These are phyloP conservation scores for Daldinia concentrica DNA, from an alignment of 495 filamentous ascomycete genomes.

Conservation along the genomic window DNA sequence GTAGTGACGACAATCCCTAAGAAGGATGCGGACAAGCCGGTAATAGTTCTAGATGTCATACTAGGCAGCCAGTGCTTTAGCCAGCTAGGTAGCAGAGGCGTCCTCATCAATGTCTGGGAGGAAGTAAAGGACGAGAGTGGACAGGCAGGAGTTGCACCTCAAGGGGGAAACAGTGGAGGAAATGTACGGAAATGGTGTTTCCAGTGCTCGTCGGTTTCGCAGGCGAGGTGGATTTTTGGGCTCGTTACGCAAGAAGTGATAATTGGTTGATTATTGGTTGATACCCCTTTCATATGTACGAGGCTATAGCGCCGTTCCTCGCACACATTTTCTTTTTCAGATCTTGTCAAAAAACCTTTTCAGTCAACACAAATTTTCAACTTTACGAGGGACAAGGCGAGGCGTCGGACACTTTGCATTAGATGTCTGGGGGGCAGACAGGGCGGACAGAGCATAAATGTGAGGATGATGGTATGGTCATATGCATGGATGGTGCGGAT, in stretches of 20 bases:
- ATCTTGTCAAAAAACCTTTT: neutral
- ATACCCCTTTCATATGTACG: conserved; percentile 32
- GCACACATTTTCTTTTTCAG: conserved; percentile 6
- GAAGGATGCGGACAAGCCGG: conserved; percentile 70
- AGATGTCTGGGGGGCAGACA: conserved; percentile 33
- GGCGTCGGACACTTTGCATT: conserved; percentile 40
- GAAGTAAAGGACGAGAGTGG: conserved; percentile 76
- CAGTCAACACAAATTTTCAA: conserved; percentile 9
- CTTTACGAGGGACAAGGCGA: conserved; percentile 23
- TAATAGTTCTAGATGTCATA: conserved; percentile 81
- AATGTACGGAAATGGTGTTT: conserved; percentile 84
- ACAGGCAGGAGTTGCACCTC: conserved; percentile 69
- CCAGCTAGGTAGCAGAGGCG: conserved; percentile 80
- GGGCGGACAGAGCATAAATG: conserved; percentile 33
- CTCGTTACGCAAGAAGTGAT: conserved; percentile 57
- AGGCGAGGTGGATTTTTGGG: conserved; percentile 58
- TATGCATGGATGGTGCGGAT: conserved; percentile 14
- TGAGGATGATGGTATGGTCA: conserved; percentile 25
- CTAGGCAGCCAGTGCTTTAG: conserved; percentile 86
- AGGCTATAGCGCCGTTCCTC: neutral
- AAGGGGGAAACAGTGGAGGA: conserved; percentile 76
- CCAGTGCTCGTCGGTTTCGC: conserved; percentile 62
- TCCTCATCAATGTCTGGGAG: conserved; percentile 88
- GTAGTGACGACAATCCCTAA: conserved; percentile 66
- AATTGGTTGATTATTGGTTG: conserved; percentile 49